Evolutionary conservation across 768 basidiomycete species (phyloP), one percentile per base, ranked within the genome.

Genomic region (Mycena albidolilacea): DNA sequence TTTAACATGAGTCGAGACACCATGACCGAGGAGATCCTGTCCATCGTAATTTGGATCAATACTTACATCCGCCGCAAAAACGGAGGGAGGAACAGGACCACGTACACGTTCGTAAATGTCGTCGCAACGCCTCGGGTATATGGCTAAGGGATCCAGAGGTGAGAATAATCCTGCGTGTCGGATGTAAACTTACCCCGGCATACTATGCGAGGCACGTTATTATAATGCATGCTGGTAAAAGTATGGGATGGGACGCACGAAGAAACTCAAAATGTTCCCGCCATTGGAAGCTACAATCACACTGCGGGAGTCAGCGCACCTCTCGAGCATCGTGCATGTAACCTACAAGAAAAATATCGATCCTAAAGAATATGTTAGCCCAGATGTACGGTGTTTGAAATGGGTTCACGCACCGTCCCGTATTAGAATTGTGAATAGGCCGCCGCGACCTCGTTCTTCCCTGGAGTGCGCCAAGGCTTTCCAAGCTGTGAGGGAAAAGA

Each of bases 401-500:
- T 30, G 35, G 59, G 66, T 19, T 43, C 3, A 74, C 81, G 30
- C 67, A 85, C 85, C 86, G 78, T 86, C 85, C 54, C 85, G 81
- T 17, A 85, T 63, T 38, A 87, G 75, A n/a, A 85, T 72, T 21
- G 62, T 68, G 17, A 85, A 30, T 61, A 87, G 62, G 19, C 74
- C 77, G 21, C 77, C 60, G 17, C 74, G 78, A 21, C 77, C 72
- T 2, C 67, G 78, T 30, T 71, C 67, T 10, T 69, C 66, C 14
- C 78, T 75, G 0, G 79, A 78, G 0, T 82, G 57, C 10, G 72
- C 74, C 12, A 85, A 69, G 2, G 85, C 79, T 63, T 85, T 86
- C 72, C 80, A 82, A 17, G 85, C 66, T 3, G 85, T 87, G 80
- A 86, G 79, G 7, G 67, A 72, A 58, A 87, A 85, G 9, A 87